phyloP scores from a whole-genome alignment of 345 rosid genomes.

The Euphorbia pulcherrima region DNA sequence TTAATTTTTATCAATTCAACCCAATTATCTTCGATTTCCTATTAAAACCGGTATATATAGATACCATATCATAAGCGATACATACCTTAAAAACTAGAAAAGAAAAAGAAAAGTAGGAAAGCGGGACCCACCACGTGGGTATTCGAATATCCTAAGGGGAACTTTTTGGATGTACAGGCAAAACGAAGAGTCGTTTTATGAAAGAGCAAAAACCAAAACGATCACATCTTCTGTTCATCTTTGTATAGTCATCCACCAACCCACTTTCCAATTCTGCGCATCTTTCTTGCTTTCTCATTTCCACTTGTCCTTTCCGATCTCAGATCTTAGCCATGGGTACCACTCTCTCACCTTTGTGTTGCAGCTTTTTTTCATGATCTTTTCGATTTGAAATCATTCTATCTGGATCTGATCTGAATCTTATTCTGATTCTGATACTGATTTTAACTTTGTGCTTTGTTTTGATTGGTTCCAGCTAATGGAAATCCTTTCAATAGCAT shows the following conservation, averaged over 20 bases:
- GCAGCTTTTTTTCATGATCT: background rate
- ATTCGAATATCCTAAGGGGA: background rate
- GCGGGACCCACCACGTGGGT: background rate
- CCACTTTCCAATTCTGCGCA: background rate
- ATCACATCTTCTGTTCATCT: background rate
- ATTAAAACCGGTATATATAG: too few relatives aligned
- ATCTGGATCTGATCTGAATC: too few relatives aligned
- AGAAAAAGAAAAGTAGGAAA: too few relatives aligned
- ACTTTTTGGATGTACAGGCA: background rate
- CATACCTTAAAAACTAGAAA: too few relatives aligned
- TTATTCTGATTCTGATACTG: slow-evolving; percentile 6
- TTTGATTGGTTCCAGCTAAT: slow-evolving; percentile 34
- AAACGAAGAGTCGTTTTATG: slow-evolving; percentile 11
- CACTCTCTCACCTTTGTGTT: background rate
- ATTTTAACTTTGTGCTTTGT: background rate
- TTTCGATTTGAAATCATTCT: background rate
- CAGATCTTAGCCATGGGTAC: slow-evolving; percentile 18
- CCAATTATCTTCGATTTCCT: too few relatives aligned
- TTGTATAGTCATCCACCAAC: too few relatives aligned
- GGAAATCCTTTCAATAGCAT: slow-evolving; percentile 54
- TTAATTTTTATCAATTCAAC: too few relatives aligned
- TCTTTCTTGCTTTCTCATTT: background rate
- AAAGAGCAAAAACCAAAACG: too few relatives aligned
- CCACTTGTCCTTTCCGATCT: background rate
- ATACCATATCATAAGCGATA: too few relatives aligned